A percentile compares a stretch with the other conserved stretches of the same genome.
Evolutionary conservation across 495 filamentous ascomycete species (phyloP).

Genomic region (Elasticomyces elasticus): DNA sequence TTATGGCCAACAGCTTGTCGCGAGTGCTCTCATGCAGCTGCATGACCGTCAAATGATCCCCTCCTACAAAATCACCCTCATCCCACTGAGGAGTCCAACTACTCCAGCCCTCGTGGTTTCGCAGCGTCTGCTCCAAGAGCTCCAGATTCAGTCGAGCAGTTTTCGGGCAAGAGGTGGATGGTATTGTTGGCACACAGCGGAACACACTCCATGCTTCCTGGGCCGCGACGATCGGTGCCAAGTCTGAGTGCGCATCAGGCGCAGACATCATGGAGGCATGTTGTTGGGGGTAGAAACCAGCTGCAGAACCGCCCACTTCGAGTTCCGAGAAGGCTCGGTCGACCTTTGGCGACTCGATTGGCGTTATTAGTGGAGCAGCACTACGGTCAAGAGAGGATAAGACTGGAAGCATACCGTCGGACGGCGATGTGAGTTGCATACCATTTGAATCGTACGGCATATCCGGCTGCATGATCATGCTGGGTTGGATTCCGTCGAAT

Average conservation of each 20-base stretch:
- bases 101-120: constrained; percentile 33
- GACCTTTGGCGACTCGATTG: constrained; percentile 30
- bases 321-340: constrained; percentile 29
- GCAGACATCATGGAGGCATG: constrained; percentile 23
- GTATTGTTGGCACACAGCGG: constrained; percentile 44
- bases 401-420: constrained; percentile 24
- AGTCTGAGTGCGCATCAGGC: constrained; percentile 38
- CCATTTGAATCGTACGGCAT: constrained; percentile 35
- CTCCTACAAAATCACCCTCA: constrained; percentile 39
- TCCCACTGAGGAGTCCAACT: constrained; percentile 40
- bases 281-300: constrained; percentile 14
- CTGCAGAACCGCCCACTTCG: constrained; percentile 27
- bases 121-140: constrained; percentile 42
- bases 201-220: constrained; percentile 49
- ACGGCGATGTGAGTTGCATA: constrained; percentile 27
- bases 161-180: constrained; percentile 42
- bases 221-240: constrained; percentile 42
- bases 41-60: constrained; percentile 39
- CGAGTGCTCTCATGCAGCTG: constrained; percentile 37
- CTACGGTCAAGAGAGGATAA: constrained; percentile 26
- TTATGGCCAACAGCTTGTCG: constrained; percentile 55
- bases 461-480: constrained; percentile 26
- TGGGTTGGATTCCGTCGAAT: constrained; percentile 28
- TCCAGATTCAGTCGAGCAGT: constrained; percentile 51
- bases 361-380: constrained; percentile 18